These are phyloP conservation scores for Thraustochytrium sp. DNA, from an alignment of 352 stramenopile genomes.

Conservation along the genomic window DNA sequence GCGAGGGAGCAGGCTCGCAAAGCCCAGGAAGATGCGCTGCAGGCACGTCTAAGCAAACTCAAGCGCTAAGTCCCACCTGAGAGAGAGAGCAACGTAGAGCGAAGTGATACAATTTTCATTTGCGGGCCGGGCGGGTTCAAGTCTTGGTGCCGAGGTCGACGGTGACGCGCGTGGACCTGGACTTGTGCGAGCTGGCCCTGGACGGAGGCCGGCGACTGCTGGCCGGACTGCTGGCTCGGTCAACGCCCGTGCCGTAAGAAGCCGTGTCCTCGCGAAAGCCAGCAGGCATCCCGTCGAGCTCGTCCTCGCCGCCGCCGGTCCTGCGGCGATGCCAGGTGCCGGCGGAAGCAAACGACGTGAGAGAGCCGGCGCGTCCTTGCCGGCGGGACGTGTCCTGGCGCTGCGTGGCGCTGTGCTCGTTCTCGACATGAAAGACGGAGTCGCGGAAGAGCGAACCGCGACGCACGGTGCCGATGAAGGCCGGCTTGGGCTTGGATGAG, in stretches of 20 bases:
- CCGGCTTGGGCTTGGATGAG: background rate
- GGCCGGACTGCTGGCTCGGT: too few relatives aligned
- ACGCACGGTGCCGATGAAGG: conserved; percentile 21
- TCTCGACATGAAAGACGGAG: conserved; percentile 34
- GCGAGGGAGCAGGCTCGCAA: background rate
- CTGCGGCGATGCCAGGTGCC: background rate
- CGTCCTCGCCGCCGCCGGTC: background rate
- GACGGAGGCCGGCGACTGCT: too few relatives aligned
- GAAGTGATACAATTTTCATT: background rate
- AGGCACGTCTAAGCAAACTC: background rate
- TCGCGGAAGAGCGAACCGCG: conserved; percentile 24
- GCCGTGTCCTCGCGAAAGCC: background rate
- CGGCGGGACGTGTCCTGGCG: background rate
- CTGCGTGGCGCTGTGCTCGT: background rate
- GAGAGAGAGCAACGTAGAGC: background rate
- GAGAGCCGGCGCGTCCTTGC: background rate
- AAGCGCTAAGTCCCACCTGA: too few relatives aligned
- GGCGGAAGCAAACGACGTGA: conserved; percentile 38
- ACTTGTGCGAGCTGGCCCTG: too few relatives aligned
- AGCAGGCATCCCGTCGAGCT: too few relatives aligned
- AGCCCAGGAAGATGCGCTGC: background rate
- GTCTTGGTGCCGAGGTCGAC: too few relatives aligned
- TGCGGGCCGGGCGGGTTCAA: too few relatives aligned
- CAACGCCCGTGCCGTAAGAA: background rate
- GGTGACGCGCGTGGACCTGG: too few relatives aligned